A percentile compares a stretch with the other conserved stretches of the same genome.
phyloP scores from a whole-genome alignment of 441 rosid species.

The Populus hybrid region DNA sequence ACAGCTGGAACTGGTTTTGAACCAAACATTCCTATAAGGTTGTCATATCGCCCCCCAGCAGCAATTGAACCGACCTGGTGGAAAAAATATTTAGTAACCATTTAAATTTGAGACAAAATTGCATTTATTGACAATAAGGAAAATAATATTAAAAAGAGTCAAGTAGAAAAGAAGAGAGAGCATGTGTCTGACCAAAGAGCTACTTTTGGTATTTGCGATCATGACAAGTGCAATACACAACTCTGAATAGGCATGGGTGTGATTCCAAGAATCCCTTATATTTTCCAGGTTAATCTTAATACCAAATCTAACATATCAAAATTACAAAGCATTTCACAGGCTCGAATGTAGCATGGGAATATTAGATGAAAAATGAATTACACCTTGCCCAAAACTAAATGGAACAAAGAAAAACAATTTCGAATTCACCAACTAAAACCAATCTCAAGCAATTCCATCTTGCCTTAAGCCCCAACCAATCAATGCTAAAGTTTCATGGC shows the following conservation, averaged over 20 bases:
- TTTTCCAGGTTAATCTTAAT: background rate
- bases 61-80: conserved; percentile 91
- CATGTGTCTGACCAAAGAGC: background rate
- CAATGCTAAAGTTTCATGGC: too few species aligned
- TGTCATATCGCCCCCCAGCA: conserved; percentile 94
- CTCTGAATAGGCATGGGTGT: background rate
- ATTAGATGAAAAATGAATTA: background rate
- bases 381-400: background rate
- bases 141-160: background rate
- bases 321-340: background rate
- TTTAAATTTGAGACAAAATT: background rate
- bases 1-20: conserved; percentile 87
- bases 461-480: background rate
- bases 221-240: background rate
- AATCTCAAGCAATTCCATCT: background rate
- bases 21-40: conserved; percentile 89
- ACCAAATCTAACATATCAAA: background rate
- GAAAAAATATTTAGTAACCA: conserved; percentile 5
- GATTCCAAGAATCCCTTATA: background rate
- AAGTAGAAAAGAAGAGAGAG: background rate
- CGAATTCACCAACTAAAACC: background rate
- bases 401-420: background rate
- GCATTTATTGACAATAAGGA: background rate
- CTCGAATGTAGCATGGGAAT: background rate
- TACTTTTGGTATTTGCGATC: background rate